Base-by-base conservation (phyloP, 2,329 filamentous ascomycete species). In the Pyrenophora teres region DNA sequence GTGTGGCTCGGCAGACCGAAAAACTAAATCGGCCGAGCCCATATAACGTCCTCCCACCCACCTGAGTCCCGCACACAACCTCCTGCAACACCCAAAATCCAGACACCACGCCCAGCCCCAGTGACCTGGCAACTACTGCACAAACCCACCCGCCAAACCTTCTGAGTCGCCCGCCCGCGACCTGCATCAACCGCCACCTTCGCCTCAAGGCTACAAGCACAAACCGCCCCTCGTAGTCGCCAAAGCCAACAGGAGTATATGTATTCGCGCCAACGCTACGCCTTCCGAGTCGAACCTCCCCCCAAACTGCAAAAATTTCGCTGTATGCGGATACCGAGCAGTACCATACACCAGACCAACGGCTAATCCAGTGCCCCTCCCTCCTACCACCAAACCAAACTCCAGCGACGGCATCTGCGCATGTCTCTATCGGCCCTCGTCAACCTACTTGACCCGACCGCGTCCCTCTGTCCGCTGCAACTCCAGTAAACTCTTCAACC, bases 261-360 rank as follows among this genome's bases (percentile, higher is more conserved):
- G 92, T 96, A 96, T 96, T 92, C 92, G 90, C 88, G 90, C 90
- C 88, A 89, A 87, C 85, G 85, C 86, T 86, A 89, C 89, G 87
- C 91, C 87, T 92, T 90, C 87, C 90, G 87, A 90, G 88, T 93
- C 87, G 87, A 88, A 81, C 87, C 87, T 85, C 90, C 90, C 83
- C 86, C 90, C 83, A 90, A 91, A 89, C 90, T 95, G 89, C 91
- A 92, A 86, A 83, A 88, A 85, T 95, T 95, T 90, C 91, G 91
- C 86, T 92, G 90, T 89, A 84, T 87, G 87, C 87, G 89, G 84
- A 95, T 90, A 87, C 89, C 87, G 83, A 90, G 90, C 89, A 92
- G 89, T 83, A 86, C 86, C 77, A 86, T 92, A 79, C 88, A 91
- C 79, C 88, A 86, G 80, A 92, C 90, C 72, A 93, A 94, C 89